phyloP scores from a whole-genome alignment of 441 rosid species.

The Adansonia rubrostipa region DNA sequence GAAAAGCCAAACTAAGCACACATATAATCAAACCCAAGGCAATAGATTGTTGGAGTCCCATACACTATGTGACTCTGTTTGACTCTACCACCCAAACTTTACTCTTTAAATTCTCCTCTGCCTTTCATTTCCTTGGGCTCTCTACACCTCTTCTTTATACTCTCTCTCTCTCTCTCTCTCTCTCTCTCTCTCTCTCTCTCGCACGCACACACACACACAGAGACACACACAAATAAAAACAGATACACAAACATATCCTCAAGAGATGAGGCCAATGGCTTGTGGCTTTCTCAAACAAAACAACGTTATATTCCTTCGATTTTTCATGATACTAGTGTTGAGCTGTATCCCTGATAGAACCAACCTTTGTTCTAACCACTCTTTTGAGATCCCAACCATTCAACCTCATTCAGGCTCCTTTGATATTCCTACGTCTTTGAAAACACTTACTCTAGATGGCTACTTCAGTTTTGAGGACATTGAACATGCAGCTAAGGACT shows the following conservation, averaged over 20 bases:
- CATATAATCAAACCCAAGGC: too few species aligned
- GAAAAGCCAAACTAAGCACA: conserved; percentile 24
- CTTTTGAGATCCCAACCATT: conserved; percentile 36
- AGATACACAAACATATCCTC: background rate
- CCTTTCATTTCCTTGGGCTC: conserved; percentile 47
- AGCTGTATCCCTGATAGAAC: conserved; percentile 56
- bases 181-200: conserved; percentile 23
- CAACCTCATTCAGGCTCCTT: conserved; percentile 41
- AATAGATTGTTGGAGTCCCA: background rate
- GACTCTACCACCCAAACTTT: conserved; percentile 60
- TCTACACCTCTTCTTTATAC: conserved; percentile 43
- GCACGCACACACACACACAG: background rate
- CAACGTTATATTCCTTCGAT: conserved; percentile 45
- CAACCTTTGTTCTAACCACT: conserved; percentile 48
- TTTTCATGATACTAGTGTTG: conserved; percentile 57
- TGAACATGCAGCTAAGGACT: conserved; percentile 73
- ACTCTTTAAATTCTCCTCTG: conserved; percentile 64
- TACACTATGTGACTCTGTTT: conserved; percentile 25
- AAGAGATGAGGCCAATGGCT: conserved; percentile 54
- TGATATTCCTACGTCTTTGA: conserved; percentile 37
- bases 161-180: conserved; percentile 25
- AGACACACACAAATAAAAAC: background rate
- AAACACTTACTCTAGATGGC: conserved; percentile 62
- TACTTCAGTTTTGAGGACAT: conserved; percentile 53
- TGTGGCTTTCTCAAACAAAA: conserved; percentile 48